phyloP scores from a whole-genome alignment of 345 rosid genomes.

The Gynandropsis gynandra region DNA sequence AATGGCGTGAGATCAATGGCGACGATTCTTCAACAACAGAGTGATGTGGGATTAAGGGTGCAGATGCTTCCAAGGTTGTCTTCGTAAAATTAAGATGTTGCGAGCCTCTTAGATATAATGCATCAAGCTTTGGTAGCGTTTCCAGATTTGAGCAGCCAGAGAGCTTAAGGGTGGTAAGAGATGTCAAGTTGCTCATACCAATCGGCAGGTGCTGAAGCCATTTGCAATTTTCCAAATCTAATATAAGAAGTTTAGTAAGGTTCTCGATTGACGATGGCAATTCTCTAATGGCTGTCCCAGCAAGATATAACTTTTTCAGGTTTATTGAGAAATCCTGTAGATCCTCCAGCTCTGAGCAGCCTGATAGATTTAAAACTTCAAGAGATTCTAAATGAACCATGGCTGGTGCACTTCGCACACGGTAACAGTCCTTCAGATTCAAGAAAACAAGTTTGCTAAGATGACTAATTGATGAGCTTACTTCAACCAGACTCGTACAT shows the following conservation, averaged over 20 bases:
- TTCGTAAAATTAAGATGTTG: not conserved
- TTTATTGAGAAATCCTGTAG: conserved; percentile 21
- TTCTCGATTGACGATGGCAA: not conserved
- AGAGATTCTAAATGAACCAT: conserved; percentile 9
- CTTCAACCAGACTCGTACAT: conserved; percentile 16
- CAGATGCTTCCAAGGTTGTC: not conserved
- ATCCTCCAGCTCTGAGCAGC: conserved; percentile 11
- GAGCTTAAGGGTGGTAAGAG: conserved; percentile 2
- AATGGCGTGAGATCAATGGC: not conserved
- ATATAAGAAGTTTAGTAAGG: conserved; percentile 16
- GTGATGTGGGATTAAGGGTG: not conserved
- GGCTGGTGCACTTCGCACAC: not conserved
- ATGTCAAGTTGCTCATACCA: conserved; percentile 2
- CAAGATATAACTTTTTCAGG: conserved; percentile 8
- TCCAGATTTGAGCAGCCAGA: conserved; percentile 12
- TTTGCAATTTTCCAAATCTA: conserved; percentile 18
- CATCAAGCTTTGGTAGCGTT: not conserved
- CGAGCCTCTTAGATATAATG: not conserved
- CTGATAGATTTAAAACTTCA: conserved; percentile 15
- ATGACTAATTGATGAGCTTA: conserved; percentile 12
- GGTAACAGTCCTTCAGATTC: conserved; percentile 19
- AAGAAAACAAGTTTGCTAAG: conserved; percentile 19
- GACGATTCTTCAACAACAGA: not conserved
- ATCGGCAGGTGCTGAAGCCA: conserved; percentile 15
- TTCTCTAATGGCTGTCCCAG: no score